Base-by-base conservation (phyloP, 352 stramenopile species). In the Pythium insidiosum region DNA sequence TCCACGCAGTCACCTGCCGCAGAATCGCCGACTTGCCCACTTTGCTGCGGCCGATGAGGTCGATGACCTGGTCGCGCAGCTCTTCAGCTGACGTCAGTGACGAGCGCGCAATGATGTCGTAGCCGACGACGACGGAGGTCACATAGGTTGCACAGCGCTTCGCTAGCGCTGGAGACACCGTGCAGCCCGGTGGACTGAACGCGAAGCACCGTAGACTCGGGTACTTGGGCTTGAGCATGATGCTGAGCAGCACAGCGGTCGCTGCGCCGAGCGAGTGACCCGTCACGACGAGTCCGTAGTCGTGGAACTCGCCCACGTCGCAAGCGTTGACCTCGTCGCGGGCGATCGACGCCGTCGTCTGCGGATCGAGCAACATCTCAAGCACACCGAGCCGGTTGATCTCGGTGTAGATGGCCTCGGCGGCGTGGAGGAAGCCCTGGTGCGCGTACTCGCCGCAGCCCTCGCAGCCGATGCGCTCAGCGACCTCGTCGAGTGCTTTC, bases 41-140 rank as follows among this genome's bases (percentile, higher is more conserved):
- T 44, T 94, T 94, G 47, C 81, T 94, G 10, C 81, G 72, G 3
- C 79, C 63, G 37, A 94, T 94, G 18, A 94, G 54, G 33, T 90
- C 77, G 10, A 94, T 70, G 7, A 94, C 81, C 40, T 90, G 63
- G 42, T 94, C 81, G 2, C 81, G 73, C 5, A 94, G 61, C 3
- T 66, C 69, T 39, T 94, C 78, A 4, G 74, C 73, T 24, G 76
- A 86, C 29, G 72, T 80, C 20, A 94, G 58, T 22, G 77, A 89
- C 26, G 81, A 77, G 3, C 81, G 72, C 28, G 82, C 76, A 42
- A 94, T 77, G 46, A 94, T 94, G 41, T 94, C 82, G 41, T 89
- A 68, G 15, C 79, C 79, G 5, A 94, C 71, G 21, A 94, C 82
- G 15, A 94, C 71, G 0, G 79, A 90, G 15, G 69, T 67, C 2